Evolutionary conservation across 805 yeast genomes (phyloP), one percentile per base, ranked within the genome.

Genomic region (Debaryomyces maramus): DNA sequence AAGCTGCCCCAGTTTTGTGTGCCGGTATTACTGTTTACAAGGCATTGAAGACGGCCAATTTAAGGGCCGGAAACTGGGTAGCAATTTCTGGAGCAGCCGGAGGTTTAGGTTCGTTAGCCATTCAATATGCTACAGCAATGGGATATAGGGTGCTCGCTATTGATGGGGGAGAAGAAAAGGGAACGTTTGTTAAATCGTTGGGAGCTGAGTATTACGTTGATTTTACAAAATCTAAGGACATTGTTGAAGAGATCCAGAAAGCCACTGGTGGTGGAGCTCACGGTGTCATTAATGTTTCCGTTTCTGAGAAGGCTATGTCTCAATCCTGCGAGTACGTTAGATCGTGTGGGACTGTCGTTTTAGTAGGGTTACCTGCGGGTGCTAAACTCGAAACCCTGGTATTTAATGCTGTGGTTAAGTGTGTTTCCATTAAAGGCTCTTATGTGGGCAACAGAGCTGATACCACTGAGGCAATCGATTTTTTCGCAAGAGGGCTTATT

Each of bases 21-120:
- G 96, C 95, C 26, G 96, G 96, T 67, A 81, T 87, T 64, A 87
- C 96, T 29, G 95, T 85, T 43, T 87, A 87, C 82, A 87, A 86
- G 75, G 96, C 95, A 32, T 72, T 87, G 61, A 86, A 86, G 75
- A 83, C 87, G 32, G 86, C 95, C 40, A 77, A 77, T 42, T 70
- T 83, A 56, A 60, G 51, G 44, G 78, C 88, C 44, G 89, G 89
- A 52, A 76, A 84, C 53, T 83, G 87, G 87, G 83, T 83, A 44
- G 84, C 85, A 51, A 67, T 83, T 52, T 78, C 85, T 43, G 90
- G 90, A 64, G 88, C 88, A 40, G 88, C 83, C 55, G 88, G 89
- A 61, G 89, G 89, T 48, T 77, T 83, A 55, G 90, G 90, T 45
- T 74, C 88, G 41, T 67, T 83, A 48, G 88, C 87, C 41, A 66